Percentiles rank a stretch among this genome's conserved stretches.
These are phyloP conservation scores for Dendrobium chrysotoxum DNA, from an alignment of 106 monocot species.

Conservation along the genomic window DNA sequence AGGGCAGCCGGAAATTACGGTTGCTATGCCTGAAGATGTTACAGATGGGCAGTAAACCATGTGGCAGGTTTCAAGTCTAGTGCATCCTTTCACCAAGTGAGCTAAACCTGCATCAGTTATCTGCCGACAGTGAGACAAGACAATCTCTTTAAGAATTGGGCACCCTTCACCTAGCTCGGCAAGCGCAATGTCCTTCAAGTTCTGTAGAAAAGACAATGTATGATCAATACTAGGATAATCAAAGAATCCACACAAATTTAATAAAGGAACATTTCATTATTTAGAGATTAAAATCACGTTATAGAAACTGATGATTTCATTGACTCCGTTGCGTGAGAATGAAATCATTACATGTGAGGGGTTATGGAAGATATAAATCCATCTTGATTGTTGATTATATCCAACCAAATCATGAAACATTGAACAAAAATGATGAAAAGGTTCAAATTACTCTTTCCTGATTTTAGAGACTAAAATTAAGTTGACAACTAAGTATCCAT, in stretches of 20 bases:
- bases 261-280: neutral
- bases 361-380: neutral
- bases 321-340: neutral
- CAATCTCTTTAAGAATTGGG: conserved; percentile 59
- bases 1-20: conserved; percentile 64
- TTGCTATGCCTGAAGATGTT: conserved; percentile 76
- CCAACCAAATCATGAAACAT: neutral
- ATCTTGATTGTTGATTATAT: too few species aligned
- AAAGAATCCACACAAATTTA: neutral
- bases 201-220: conserved; percentile 28
- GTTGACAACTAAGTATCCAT: neutral
- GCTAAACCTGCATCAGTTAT: conserved; percentile 75
- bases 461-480: neutral
- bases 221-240: neutral
- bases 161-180: conserved; percentile 77
- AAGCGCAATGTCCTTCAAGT: conserved; percentile 56
- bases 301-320: neutral
- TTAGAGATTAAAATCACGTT: neutral
- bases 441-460: neutral
- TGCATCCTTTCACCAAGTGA: conserved; percentile 73
- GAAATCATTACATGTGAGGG: neutral
- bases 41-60: conserved; percentile 88
- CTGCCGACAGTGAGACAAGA: conserved; percentile 65
- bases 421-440: neutral
- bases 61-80: conserved; percentile 63